Conservation (phyloP, 2,329 filamentous ascomycete genomes). For the Diaporthe sp. region DNA sequence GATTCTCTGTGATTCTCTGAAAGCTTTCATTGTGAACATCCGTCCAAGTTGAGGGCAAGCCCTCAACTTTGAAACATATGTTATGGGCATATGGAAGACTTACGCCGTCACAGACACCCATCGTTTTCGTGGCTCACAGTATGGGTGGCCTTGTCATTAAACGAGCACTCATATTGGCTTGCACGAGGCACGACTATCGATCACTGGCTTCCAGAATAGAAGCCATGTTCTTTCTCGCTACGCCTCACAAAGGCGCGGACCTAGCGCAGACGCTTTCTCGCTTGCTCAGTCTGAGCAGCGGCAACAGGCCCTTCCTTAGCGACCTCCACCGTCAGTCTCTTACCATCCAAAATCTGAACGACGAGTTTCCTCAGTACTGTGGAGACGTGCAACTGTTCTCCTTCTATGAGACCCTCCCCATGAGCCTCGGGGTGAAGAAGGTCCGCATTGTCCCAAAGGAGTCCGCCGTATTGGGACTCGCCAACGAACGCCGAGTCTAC, state of each 20-base stretch:
- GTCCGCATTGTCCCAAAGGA: neutral
- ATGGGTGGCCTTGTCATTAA: neutral
- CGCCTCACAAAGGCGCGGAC: neutral
- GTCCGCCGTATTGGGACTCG: neutral
- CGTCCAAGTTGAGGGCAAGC: too few relatives aligned
- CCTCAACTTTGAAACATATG: too few relatives aligned
- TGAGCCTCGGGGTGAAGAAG: neutral
- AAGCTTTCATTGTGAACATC: neutral
- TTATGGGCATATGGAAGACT: neutral
- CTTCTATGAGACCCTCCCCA: neutral
- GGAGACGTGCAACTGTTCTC: neutral
- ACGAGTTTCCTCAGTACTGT: neutral
- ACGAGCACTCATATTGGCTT: neutral
- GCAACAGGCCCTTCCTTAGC: neutral
- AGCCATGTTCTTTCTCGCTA: neutral
- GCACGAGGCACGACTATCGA: neutral
- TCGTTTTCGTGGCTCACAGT: neutral
- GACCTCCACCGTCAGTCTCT: neutral
- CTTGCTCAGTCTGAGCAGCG: neutral
- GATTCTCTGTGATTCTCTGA: neutral
- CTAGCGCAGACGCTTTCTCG: neutral
- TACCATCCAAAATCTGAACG: neutral
- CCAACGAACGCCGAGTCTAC: neutral
- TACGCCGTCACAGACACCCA: neutral
- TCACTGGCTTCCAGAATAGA: neutral